A percentile compares a stretch with the other conserved stretches of the same genome.
phyloP scores from a whole-genome alignment of 1,139 yeast genomes.

The Pichia sp. region DNA sequence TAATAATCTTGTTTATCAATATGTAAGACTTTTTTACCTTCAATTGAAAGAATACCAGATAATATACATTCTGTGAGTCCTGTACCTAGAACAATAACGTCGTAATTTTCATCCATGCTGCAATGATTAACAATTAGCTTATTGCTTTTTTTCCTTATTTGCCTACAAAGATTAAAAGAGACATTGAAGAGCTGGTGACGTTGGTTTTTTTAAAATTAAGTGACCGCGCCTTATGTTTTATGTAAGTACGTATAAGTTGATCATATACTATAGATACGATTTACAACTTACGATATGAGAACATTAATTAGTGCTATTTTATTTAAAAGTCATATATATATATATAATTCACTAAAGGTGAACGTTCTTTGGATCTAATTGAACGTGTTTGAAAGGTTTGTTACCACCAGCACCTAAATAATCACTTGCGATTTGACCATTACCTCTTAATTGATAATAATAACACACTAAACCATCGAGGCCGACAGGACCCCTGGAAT shows the following conservation, averaged over 20 bases:
- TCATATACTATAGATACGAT: too few species aligned
- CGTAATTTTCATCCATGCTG: constrained; percentile 92
- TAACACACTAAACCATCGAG: constrained; percentile 93
- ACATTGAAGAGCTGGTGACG: background rate
- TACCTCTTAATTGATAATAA: constrained; percentile 86
- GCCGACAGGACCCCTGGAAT: constrained; percentile 98
- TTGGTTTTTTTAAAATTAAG: too few species aligned
- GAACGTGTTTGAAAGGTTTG: constrained; percentile 70
- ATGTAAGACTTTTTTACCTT: constrained; percentile 93
- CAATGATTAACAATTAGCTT: too few species aligned
- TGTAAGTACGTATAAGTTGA: too few species aligned
- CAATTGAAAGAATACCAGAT: constrained; percentile 90
- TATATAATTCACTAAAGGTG: background rate
- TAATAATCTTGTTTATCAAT: constrained; percentile 95
- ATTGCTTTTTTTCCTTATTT: background rate
- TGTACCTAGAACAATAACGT: constrained; percentile 77
- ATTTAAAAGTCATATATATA: background rate
- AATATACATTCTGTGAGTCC: constrained; percentile 95
- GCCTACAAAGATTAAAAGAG: background rate
- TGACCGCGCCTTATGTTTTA: background rate
- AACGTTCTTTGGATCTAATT: constrained; percentile 34
- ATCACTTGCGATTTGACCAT: constrained; percentile 88
- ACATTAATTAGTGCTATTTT: too few species aligned
- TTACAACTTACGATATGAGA: too few species aligned
- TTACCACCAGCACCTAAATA: constrained; percentile 91